phyloP scores from a whole-genome alignment of 305 asterid genomes.

The Lippia alba region DNA sequence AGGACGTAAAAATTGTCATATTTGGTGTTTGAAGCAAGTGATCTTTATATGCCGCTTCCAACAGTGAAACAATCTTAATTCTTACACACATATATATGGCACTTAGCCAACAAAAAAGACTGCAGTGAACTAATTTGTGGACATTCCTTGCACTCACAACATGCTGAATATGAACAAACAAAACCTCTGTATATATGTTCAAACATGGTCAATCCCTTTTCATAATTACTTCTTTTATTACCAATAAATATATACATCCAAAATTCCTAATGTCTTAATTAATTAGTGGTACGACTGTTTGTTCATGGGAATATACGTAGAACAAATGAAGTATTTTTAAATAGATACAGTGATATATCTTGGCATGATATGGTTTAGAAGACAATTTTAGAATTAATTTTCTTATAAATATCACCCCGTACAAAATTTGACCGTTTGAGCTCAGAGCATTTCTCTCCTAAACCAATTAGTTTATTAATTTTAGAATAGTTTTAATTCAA shows the following conservation, averaged over 20 bases:
- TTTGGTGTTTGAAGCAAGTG: slow-evolving; percentile 4
- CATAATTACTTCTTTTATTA: neutral
- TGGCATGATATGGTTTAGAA: too few relatives aligned
- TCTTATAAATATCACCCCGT: too few relatives aligned
- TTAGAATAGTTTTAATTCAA: too few relatives aligned
- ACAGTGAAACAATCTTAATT: slow-evolving; percentile 25
- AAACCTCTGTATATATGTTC: slow-evolving; percentile 2
- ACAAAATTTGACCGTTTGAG: too few relatives aligned
- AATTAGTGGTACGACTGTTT: neutral
- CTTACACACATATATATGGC: neutral
- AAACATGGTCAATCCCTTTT: slow-evolving; percentile 25
- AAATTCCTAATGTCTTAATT: neutral
- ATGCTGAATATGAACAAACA: slow-evolving; percentile 31
- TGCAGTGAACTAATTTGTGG: slow-evolving; percentile 43
- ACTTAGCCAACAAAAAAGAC: slow-evolving; percentile 48
- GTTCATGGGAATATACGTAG: slow-evolving; percentile 11
- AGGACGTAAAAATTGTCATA: slow-evolving; percentile 7
- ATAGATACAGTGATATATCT: too few relatives aligned
- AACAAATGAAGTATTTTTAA: too few relatives aligned
- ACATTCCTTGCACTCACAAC: slow-evolving; percentile 20
- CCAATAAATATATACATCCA: neutral
- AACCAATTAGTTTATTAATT: too few relatives aligned
- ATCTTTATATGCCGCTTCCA: slow-evolving; percentile 30
- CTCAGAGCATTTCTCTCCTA: too few relatives aligned
- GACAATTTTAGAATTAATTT: too few relatives aligned